Base-by-base conservation (phyloP, 768 basidiomycete genomes). In the Lactarius indigo region DNA sequence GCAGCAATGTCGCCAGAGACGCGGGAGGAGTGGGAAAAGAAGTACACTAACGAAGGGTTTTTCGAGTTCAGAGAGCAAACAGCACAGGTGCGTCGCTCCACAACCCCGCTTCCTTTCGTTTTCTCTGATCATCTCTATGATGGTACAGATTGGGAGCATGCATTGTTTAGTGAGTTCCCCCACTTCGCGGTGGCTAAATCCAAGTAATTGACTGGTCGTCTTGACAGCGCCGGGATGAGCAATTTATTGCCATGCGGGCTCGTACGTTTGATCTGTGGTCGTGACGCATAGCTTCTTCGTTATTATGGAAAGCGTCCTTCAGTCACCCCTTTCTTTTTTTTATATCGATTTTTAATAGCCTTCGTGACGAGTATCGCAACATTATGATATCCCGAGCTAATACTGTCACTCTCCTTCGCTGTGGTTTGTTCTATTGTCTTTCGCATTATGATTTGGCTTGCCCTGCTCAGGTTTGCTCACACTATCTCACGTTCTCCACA, bases 31-130 rank as follows among this genome's bases (percentile, higher is more conserved):
- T 18, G 58, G 39, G 39, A 63, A 39, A 20, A n/a, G 33, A 9
- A 44, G 26, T 59, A 2, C 7, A 20, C 9, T 3, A 20, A 17
- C 15, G 1, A n/a, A 10, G 62, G 50, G 0, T 0, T 35, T 0
- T 67, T 67, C 12, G 57, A 67, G 7, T 63, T 44, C 7, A 54
- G n/a, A 3, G 61, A 42, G 0, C 66, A 59, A 33, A 67, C 37
- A 0, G 37, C 57, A 15, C 61, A 63, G 57, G 66, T 59, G 18
- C 31, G 57, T 35, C 23, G n/a, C 33, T 5, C 7, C 23, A 18
- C 28, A n/a, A 17, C 23, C 26, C 5, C 4, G 13, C 8, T 12
- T 12, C 23, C n/a, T 5, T 5, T 6, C 47, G 12, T n/a, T 23
- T 31, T 50, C n/a, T 39, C 20, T 23, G 15, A n/a, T 12, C 33